A percentile compares a stretch with the other conserved stretches of the same genome.
Evolutionary conservation across 768 basidiomycete genomes (phyloP).

Genomic region (Tricholomella constricta): DNA sequence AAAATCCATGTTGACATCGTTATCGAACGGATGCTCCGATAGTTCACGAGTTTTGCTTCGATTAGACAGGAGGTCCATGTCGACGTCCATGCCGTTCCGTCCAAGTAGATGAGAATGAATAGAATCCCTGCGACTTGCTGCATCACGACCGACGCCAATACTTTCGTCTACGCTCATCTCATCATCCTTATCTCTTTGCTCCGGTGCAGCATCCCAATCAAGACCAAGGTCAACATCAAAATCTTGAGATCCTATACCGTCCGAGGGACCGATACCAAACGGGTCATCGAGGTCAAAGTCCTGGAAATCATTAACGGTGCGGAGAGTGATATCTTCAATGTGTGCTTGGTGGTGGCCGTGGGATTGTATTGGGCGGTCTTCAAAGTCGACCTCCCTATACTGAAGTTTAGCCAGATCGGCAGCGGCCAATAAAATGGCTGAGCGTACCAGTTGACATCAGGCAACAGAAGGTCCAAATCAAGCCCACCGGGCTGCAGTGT

Average conservation of each 20-base stretch:
- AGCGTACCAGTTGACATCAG: constrained; percentile 77
- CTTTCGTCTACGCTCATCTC: constrained; percentile 59
- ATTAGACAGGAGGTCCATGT: constrained; percentile 65
- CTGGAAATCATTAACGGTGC: constrained; percentile 70
- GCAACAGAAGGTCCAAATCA: constrained; percentile 78
- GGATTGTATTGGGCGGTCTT: constrained; percentile 62
- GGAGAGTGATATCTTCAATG: constrained; percentile 86
- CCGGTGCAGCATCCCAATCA: constrained; percentile 69
- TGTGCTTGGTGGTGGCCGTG: constrained; percentile 83
- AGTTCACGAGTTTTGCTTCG: constrained; percentile 58
- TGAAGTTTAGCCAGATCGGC: constrained; percentile 13
- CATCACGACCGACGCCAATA: constrained; percentile 79
- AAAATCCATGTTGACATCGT: constrained; percentile 50
- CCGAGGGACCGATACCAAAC: constrained; percentile 78
- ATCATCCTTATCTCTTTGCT: constrained; percentile 44
- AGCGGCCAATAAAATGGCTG: neutral
- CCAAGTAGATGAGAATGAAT: constrained; percentile 65
- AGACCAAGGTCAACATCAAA: constrained; percentile 78
- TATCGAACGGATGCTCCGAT: constrained; percentile 67
- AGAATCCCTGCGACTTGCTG: constrained; percentile 53
- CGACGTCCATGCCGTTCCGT: constrained; percentile 44
- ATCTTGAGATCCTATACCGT: constrained; percentile 87
- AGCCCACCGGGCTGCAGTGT: constrained; percentile 78
- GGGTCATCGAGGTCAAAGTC: constrained; percentile 68
- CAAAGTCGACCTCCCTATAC: constrained; percentile 77